Conservation (phyloP, 164 flowering plant genomes). For the Saururus chinensis region DNA sequence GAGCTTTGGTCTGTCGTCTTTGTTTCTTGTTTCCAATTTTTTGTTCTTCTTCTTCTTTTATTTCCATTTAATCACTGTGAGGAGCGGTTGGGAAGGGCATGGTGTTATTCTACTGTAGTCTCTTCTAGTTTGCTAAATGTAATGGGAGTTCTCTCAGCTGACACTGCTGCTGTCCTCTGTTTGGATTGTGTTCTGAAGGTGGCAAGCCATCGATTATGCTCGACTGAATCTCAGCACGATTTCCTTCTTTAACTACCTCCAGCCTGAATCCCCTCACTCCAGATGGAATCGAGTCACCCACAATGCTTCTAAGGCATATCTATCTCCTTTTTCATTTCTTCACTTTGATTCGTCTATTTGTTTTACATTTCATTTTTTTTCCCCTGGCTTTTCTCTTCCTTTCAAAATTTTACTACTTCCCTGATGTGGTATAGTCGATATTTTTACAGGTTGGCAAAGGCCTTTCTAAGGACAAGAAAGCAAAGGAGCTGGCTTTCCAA, state of each 20-base stretch:
- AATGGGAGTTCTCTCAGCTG: neutral
- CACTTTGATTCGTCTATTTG: neutral
- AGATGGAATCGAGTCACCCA: conserved; percentile 55
- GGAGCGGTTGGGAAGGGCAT: no score
- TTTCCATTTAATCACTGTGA: neutral
- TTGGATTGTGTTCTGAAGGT: conserved; percentile 25
- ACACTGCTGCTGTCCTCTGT: neutral
- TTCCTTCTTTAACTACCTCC: conserved; percentile 52
- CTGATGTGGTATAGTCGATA: neutral
- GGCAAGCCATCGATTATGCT: conserved; percentile 69
- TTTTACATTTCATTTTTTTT: neutral
- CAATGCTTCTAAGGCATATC: conserved; percentile 74
- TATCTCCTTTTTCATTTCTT: neutral
- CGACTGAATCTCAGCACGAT: conserved; percentile 60
- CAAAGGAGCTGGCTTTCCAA: conserved; percentile 74
- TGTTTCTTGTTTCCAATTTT: neutral
- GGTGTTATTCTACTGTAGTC: no score
- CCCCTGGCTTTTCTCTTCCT: neutral
- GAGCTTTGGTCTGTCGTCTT: conserved; percentile 47
- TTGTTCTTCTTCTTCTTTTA: neutral
- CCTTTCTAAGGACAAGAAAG: conserved; percentile 53
- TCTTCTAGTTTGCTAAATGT: neutral
- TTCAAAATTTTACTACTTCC: neutral
- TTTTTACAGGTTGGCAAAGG: conserved; percentile 70
- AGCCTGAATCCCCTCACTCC: conserved; percentile 50